Conservation (phyloP, 306 rosid genomes). For the Cajanus cajan region DNA sequence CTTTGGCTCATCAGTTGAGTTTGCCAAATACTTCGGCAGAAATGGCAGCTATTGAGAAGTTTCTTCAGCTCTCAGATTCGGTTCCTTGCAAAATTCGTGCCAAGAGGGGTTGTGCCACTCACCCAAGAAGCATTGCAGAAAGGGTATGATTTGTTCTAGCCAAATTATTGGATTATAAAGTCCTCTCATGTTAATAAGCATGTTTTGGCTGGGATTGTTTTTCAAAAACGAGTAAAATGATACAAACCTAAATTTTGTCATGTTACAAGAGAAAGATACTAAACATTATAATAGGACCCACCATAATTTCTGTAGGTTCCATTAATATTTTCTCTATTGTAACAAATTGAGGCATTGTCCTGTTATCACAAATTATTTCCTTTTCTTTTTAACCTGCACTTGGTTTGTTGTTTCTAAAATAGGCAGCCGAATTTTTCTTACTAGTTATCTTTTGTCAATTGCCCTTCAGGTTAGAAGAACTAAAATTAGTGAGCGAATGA, state of each 20-base stretch:
- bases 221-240: not conserved
- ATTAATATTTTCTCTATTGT: not conserved
- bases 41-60: slow-evolving; percentile 48
- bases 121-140: slow-evolving; percentile 59
- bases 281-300: not conserved
- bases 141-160: slow-evolving; percentile 53
- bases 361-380: not conserved
- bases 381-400: not conserved
- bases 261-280: not conserved
- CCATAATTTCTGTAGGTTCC: not conserved
- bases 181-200: not conserved
- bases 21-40: slow-evolving; percentile 45
- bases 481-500: slow-evolving; percentile 93
- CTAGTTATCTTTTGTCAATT: slow-evolving; percentile 1
- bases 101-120: slow-evolving; percentile 51
- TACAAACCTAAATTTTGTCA: not conserved
- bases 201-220: not conserved
- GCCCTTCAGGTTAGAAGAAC: slow-evolving; percentile 85
- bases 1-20: slow-evolving; percentile 59
- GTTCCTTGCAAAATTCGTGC: slow-evolving; percentile 51
- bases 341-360: not conserved
- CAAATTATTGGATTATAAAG: not conserved
- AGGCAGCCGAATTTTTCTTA: not conserved
- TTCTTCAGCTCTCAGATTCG: slow-evolving; percentile 44
- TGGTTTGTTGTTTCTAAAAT: slow-evolving; percentile 3